These are phyloP conservation scores for Rostrohypoxylon terebratum DNA, from an alignment of 495 filamentous ascomycete species.

Conservation along the genomic window DNA sequence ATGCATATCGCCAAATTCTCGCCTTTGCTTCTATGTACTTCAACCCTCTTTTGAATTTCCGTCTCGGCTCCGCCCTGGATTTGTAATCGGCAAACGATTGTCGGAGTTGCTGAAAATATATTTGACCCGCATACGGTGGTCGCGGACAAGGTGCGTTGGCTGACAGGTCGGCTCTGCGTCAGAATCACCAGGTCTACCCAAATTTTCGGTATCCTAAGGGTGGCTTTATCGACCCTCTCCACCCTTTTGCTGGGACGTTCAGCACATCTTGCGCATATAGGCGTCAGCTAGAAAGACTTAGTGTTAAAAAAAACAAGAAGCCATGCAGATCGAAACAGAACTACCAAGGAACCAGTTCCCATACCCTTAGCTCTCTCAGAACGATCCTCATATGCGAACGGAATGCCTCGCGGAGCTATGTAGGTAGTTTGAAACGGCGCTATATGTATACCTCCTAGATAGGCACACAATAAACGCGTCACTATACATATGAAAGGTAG, in stretches of 20 bases:
- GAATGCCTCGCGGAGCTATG: not conserved
- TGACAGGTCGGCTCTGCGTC: slow-evolving; percentile 15
- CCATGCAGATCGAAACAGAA: not conserved
- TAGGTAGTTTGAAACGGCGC: slow-evolving; percentile 13
- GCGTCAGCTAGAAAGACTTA: slow-evolving; percentile 13
- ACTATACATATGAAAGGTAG: slow-evolving; percentile 14
- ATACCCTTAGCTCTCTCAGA: not conserved
- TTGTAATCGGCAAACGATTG: slow-evolving; percentile 20
- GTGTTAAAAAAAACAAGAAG: not conserved
- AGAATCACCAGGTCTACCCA: slow-evolving; percentile 20
- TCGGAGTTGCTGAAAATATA: slow-evolving; percentile 12
- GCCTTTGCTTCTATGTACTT: not conserved
- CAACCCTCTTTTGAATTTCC: slow-evolving; percentile 7
- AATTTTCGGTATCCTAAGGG: slow-evolving; percentile 6
- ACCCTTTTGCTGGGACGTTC: not conserved
- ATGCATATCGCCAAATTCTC: slow-evolving; percentile 4
- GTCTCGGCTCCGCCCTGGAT: slow-evolving; percentile 12
- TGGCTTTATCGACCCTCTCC: not conserved
- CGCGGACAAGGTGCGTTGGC: not conserved
- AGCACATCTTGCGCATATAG: not conserved
- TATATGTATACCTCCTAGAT: slow-evolving; percentile 17
- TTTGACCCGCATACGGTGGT: slow-evolving; percentile 26
- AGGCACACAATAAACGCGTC: slow-evolving; percentile 1
- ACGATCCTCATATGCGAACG: not conserved
- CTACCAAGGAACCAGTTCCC: not conserved